Percentiles rank a stretch among this genome's conserved stretches.
phyloP scores from a whole-genome alignment of 2,329 filamentous ascomycete species.

The Calonectria pseudoturangicola region DNA sequence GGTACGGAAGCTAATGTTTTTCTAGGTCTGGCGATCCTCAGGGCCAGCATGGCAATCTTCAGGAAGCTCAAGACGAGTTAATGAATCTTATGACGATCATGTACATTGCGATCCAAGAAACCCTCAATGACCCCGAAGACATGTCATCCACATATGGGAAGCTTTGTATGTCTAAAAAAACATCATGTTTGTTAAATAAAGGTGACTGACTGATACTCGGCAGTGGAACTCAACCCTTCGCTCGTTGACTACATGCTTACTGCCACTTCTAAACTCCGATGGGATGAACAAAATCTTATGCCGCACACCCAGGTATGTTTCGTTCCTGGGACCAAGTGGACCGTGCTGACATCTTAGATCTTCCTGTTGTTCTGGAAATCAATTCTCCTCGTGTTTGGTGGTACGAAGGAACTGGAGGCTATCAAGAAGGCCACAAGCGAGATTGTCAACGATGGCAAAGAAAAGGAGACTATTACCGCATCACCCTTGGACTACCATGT shows the following conservation, averaged over 20 bases:
- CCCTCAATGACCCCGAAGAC: constrained; percentile 70
- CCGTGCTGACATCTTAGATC: constrained; percentile 68
- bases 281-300: constrained; percentile 79
- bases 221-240: constrained; percentile 77
- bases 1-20: constrained; percentile 53
- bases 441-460: constrained; percentile 73
- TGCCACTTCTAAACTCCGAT: constrained; percentile 80
- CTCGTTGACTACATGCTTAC: constrained; percentile 84
- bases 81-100: constrained; percentile 79
- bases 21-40: constrained; percentile 67
- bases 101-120: constrained; percentile 76
- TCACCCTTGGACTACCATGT: constrained; percentile 97
- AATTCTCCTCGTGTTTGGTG: constrained; percentile 89
- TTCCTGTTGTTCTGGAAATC: constrained; percentile 95
- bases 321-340: not conserved
- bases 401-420: constrained; percentile 81
- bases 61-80: constrained; percentile 75
- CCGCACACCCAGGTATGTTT: constrained; percentile 77
- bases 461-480: constrained; percentile 89
- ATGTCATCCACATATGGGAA: constrained; percentile 68
- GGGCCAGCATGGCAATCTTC: constrained; percentile 64
- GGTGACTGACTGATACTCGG: constrained; percentile 51
- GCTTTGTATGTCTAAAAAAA: constrained; percentile 67
- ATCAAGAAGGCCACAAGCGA: constrained; percentile 84
- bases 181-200: constrained; percentile 16